phyloP scores from a whole-genome alignment of 2,329 filamentous ascomycete genomes.

The Trichoderma sp. region DNA sequence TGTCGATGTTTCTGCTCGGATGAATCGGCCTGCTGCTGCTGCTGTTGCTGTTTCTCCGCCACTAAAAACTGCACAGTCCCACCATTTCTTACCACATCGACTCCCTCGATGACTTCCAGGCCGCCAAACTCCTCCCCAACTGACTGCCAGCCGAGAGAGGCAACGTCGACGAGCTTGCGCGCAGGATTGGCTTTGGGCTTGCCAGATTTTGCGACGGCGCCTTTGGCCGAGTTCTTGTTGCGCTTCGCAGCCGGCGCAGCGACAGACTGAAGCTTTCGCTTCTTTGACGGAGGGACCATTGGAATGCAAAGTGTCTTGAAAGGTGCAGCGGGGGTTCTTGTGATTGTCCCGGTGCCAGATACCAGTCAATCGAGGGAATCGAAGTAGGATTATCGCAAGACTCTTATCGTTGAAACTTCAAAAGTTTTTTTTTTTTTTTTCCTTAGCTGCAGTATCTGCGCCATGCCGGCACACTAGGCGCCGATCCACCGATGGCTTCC shows the following conservation, averaged over 20 bases:
- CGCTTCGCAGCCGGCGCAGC: constrained; percentile 41
- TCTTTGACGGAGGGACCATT: constrained; percentile 41
- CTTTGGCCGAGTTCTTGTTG: constrained; percentile 35
- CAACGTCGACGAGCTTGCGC: constrained; percentile 44
- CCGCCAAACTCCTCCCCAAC: constrained; percentile 95
- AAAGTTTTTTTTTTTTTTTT: constrained; percentile 19
- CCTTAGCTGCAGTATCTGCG: background rate
- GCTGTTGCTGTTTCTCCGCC: constrained; percentile 27
- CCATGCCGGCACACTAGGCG: constrained; percentile 16
- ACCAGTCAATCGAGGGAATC: background rate
- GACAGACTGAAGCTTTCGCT: constrained; percentile 43
- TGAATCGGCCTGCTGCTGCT: constrained; percentile 27
- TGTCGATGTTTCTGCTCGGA: constrained; percentile 28
- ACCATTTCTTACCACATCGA: constrained; percentile 76
- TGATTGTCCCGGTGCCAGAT: background rate
- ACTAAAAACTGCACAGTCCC: constrained; percentile 59
- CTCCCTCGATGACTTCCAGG: constrained; percentile 86
- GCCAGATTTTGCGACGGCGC: constrained; percentile 26
- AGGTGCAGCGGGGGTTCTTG: background rate
- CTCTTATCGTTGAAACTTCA: constrained; percentile 14
- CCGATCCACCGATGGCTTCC: constrained; percentile 11
- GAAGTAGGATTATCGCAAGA: background rate
- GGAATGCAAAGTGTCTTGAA: background rate
- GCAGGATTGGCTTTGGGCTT: constrained; percentile 26
- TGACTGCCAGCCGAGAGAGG: constrained; percentile 63